Conservation (phyloP, 805 yeast genomes). For the Kodamaea leandrae region DNA sequence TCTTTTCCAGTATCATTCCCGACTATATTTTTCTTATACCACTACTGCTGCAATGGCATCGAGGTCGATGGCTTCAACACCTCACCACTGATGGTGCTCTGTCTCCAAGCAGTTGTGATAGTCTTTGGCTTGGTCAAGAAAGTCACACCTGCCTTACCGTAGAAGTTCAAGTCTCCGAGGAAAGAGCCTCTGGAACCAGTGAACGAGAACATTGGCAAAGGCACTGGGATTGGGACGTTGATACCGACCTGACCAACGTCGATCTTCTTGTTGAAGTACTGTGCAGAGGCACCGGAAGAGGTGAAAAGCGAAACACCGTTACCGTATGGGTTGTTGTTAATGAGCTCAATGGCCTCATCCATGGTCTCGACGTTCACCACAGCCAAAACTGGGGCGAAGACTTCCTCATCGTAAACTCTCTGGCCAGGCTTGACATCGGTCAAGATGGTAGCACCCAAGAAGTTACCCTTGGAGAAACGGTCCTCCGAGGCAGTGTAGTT, state of each 20-base stretch:
- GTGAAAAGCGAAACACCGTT: conserved; percentile 74
- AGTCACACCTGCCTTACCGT: conserved; percentile 72
- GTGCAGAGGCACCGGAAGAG: conserved; percentile 65
- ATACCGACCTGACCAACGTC: conserved; percentile 78
- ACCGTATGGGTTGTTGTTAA: conserved; percentile 60
- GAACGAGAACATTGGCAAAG: conserved; percentile 77
- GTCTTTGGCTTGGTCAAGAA: conserved; percentile 76
- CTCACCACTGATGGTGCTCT: conserved; percentile 46
- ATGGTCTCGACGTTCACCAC: conserved; percentile 60
- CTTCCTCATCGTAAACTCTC: conserved; percentile 71
- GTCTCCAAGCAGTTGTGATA: conserved; percentile 66
- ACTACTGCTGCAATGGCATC: conserved; percentile 66
- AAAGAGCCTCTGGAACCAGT: conserved; percentile 75
- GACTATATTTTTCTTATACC: no score
- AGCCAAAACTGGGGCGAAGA: conserved; percentile 73
- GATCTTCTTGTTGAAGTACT: conserved; percentile 63
- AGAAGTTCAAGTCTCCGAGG: conserved; percentile 76
- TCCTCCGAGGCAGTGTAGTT: conserved; percentile 38
- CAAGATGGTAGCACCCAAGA: conserved; percentile 69
- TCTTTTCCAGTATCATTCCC: no score
- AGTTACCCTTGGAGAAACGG: conserved; percentile 54
- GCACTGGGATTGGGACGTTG: conserved; percentile 79
- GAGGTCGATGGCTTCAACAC: conserved; percentile 54
- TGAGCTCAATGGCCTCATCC: conserved; percentile 64
- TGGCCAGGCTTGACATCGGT: conserved; percentile 63